Evolutionary conservation across 2,329 filamentous ascomycete genomes (phyloP).

Genomic region (Teratosphaeria epicoccoides): DNA sequence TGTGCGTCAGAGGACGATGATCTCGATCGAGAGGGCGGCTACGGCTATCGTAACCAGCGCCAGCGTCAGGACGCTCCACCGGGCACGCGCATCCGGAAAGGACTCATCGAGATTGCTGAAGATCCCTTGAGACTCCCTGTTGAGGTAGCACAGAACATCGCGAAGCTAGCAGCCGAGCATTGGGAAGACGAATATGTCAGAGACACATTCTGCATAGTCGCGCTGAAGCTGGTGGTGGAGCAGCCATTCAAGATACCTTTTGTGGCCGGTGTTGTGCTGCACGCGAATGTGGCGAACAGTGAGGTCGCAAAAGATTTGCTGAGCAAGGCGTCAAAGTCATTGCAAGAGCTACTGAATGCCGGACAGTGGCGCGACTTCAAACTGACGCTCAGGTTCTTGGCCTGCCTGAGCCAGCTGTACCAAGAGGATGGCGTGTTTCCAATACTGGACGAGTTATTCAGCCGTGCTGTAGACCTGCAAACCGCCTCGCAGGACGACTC

Average conservation of each 20-base stretch:
- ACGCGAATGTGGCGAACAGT: conserved; percentile 66
- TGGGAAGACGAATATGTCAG: conserved; percentile 75
- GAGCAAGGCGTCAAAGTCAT: conserved; percentile 46
- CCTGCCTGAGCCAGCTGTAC: conserved; percentile 70
- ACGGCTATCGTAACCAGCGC: conserved; percentile 58
- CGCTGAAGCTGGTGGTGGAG: conserved; percentile 70
- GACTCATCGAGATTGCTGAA: conserved; percentile 71
- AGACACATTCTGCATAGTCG: conserved; percentile 60
- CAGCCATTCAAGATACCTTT: conserved; percentile 98
- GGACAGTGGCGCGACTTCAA: conserved; percentile 89
- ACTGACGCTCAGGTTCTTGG: conserved; percentile 77
- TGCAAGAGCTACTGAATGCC: conserved; percentile 56
- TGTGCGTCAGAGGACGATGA: conserved; percentile 58
- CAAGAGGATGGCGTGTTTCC: conserved; percentile 78
- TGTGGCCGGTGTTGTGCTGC: conserved; percentile 69
- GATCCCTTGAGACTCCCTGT: conserved; percentile 67
- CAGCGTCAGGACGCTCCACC: conserved; percentile 57
- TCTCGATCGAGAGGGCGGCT: conserved; percentile 44
- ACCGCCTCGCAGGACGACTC: conserved; percentile 82
- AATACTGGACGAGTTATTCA: conserved; percentile 81
- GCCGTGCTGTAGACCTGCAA: conserved; percentile 81
- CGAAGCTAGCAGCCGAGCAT: conserved; percentile 67
- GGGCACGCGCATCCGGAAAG: conserved; percentile 61
- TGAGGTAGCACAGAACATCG: conserved; percentile 66
- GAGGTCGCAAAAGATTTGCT: conserved; percentile 66